These are phyloP conservation scores for Goffeauzyma gilvescens DNA, from an alignment of 768 basidiomycete genomes.

Conservation along the genomic window DNA sequence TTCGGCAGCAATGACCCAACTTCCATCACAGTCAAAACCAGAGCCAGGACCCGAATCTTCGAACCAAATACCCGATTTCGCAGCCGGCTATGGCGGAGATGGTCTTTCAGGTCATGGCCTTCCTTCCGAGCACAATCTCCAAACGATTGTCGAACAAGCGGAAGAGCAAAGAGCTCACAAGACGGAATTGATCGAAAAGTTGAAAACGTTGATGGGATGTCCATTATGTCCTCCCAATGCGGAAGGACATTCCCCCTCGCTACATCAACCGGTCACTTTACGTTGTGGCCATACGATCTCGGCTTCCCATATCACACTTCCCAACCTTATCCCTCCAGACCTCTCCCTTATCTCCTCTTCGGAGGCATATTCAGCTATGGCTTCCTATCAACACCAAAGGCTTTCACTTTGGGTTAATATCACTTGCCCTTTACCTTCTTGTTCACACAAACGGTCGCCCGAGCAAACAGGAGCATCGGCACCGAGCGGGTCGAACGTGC, in stretches of 20 bases:
- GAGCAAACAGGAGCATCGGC: no score
- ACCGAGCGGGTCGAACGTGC: no score
- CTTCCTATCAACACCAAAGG: constrained; percentile 11
- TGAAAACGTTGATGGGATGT: constrained; percentile 7
- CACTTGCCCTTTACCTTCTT: constrained; percentile 29
- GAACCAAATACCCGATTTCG: constrained; percentile 16
- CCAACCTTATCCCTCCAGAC: constrained; percentile 26
- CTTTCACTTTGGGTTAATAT: constrained; percentile 22
- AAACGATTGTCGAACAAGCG: not conserved
- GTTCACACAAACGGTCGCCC: no score
- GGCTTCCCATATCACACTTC: constrained; percentile 36
- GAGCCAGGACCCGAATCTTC: not conserved
- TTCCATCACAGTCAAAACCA: not conserved
- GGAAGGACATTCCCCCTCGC: constrained; percentile 19
- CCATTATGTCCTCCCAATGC: constrained; percentile 20
- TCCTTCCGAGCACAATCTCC: not conserved
- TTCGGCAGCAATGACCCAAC: not conserved
- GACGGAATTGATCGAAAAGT: constrained; percentile 11
- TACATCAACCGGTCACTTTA: constrained; percentile 42
- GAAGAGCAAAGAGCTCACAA: constrained; percentile 5
- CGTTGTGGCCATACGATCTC: constrained; percentile 74
- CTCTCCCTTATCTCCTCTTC: constrained; percentile 31
- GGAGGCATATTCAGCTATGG: constrained; percentile 10
- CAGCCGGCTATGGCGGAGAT: constrained; percentile 14
- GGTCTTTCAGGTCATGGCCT: constrained; percentile 13